These are phyloP conservation scores for Boeremia lycopersici DNA, from an alignment of 2,329 filamentous ascomycete species.

Conservation along the genomic window DNA sequence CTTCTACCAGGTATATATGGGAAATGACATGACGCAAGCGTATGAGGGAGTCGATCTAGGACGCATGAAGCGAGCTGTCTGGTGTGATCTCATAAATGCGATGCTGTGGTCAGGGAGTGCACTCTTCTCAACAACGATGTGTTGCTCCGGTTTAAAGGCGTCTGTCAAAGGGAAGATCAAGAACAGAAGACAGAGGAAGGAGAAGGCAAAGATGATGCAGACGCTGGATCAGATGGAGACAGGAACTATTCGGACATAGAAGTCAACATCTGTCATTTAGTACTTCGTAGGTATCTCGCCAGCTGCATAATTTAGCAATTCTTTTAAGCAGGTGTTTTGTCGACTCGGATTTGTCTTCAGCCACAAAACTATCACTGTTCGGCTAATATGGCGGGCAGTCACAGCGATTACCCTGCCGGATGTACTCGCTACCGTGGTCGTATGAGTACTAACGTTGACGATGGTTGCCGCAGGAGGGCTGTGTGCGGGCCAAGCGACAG, in stretches of 20 bases:
- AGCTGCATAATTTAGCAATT: neutral
- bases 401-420: too few species aligned
- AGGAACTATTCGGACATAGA: constrained; percentile 5
- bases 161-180: constrained; percentile 23
- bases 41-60: constrained; percentile 19
- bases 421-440: too few species aligned
- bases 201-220: neutral
- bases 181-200: constrained; percentile 8
- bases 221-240: constrained; percentile 14
- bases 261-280: neutral
- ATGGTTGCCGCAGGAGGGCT: constrained; percentile 1
- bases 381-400: too few species aligned
- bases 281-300: too few species aligned
- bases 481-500: constrained; percentile 13
- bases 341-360: neutral
- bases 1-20: constrained; percentile 25
- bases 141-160: constrained; percentile 29
- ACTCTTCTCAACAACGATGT: constrained; percentile 33
- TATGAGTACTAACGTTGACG: neutral
- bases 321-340: neutral
- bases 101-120: constrained; percentile 32
- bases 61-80: constrained; percentile 29
- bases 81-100: constrained; percentile 32
- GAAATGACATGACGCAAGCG: neutral
- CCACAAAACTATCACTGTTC: too few species aligned